Percentiles rank a stretch among this genome's conserved stretches.
phyloP scores from a whole-genome alignment of 2,329 filamentous ascomycete genomes.

The Calonectria leucothoes region DNA sequence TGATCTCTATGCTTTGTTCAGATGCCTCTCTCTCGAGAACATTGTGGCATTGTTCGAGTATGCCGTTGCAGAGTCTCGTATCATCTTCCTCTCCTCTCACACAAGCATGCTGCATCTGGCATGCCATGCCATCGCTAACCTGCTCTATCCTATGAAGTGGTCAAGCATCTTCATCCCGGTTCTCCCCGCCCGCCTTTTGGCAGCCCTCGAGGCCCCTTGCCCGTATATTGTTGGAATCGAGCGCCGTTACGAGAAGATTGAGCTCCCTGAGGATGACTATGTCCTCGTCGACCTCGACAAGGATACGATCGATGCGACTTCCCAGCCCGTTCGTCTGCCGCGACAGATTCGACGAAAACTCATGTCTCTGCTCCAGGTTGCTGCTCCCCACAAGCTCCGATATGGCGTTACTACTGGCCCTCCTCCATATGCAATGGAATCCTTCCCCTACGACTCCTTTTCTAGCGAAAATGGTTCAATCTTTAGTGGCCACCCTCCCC shows the following conservation, averaged over 20 bases:
- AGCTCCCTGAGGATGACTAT: slow-evolving; percentile 94
- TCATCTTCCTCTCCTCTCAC: slow-evolving; percentile 95
- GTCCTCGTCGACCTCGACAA: slow-evolving; percentile 94
- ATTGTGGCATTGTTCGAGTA: slow-evolving; percentile 95
- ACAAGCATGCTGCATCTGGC: slow-evolving; percentile 96
- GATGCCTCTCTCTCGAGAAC: slow-evolving; percentile 89
- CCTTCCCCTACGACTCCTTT: slow-evolving; percentile 91
- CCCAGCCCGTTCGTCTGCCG: slow-evolving; percentile 81
- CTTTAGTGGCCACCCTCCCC: slow-evolving; percentile 77
- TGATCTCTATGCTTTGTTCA: slow-evolving; percentile 93
- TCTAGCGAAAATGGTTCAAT: slow-evolving; percentile 86
- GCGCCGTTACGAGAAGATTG: slow-evolving; percentile 85
- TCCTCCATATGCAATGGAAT: slow-evolving; percentile 91
- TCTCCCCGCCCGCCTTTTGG: slow-evolving; percentile 86
- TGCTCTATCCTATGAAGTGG: slow-evolving; percentile 94
- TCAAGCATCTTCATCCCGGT: slow-evolving; percentile 94
- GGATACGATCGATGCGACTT: slow-evolving; percentile 88
- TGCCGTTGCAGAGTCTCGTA: slow-evolving; percentile 90
- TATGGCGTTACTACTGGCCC: slow-evolving; percentile 90
- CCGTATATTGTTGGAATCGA: slow-evolving; percentile 98
- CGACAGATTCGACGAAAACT: slow-evolving; percentile 92
- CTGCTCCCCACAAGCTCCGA: slow-evolving; percentile 88
- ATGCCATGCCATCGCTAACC: slow-evolving; percentile 84
- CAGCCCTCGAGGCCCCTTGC: slow-evolving; percentile 92
- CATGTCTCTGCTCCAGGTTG: slow-evolving; percentile 85